These are phyloP conservation scores for Cyberlindnera misumaiensis DNA, from an alignment of 805 yeast genomes.

Conservation along the genomic window DNA sequence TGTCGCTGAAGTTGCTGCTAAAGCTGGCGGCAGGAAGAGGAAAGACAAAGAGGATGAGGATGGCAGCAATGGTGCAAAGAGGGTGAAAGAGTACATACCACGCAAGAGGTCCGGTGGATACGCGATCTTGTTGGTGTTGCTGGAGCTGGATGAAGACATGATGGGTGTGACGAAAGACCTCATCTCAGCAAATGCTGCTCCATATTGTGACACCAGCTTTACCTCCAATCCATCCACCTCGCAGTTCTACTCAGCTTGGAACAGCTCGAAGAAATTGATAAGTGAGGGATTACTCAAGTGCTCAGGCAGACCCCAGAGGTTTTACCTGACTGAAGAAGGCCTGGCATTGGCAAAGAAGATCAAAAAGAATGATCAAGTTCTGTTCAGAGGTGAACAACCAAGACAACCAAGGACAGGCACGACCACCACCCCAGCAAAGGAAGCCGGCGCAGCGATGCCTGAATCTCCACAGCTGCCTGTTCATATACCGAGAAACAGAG, in stretches of 20 bases:
- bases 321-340: constrained; percentile 67
- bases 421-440: background rate
- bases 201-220: constrained; percentile 53
- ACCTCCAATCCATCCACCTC: constrained; percentile 50
- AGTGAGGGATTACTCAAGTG: constrained; percentile 51
- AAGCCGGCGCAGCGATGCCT: background rate
- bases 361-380: constrained; percentile 36
- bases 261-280: constrained; percentile 53
- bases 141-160: constrained; percentile 37
- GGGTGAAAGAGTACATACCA: constrained; percentile 54
- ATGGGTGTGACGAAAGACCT: constrained; percentile 62
- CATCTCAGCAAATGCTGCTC: constrained; percentile 45
- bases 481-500: constrained; percentile 4
- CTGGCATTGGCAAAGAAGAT: constrained; percentile 51
- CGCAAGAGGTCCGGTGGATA: constrained; percentile 75
- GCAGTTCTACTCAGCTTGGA: constrained; percentile 74
- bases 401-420: constrained; percentile 14
- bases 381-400: constrained; percentile 21
- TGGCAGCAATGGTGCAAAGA: constrained; percentile 14
- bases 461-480: constrained; percentile 2
- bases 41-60: constrained; percentile 1
- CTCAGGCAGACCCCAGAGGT: constrained; percentile 53
- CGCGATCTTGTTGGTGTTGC: constrained; percentile 63
- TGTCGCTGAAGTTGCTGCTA: background rate
- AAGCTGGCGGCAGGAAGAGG: constrained; percentile 14